Percentiles rank a stretch among this genome's conserved stretches.
These are phyloP conservation scores for Rhodomyrtus psidioides DNA, from an alignment of 441 rosid species.

Conservation along the genomic window DNA sequence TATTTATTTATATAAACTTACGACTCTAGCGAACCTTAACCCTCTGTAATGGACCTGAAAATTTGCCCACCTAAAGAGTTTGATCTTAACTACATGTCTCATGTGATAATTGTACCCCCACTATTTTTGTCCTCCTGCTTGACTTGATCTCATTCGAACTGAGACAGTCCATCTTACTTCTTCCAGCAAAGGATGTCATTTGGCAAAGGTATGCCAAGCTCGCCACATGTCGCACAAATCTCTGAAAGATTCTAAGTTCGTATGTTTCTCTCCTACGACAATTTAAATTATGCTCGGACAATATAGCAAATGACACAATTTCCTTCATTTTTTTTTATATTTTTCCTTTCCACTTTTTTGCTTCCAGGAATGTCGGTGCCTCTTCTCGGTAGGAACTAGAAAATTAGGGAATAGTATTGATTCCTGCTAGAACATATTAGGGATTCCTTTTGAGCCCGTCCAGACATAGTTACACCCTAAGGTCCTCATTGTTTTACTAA, in stretches of 20 bases:
- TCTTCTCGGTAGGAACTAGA: not conserved
- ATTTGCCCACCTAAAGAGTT: not conserved
- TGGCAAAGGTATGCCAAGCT: not conserved
- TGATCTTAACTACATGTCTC: too few species aligned
- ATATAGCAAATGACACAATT: too few species aligned
- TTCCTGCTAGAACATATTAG: not conserved
- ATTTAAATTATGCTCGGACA: too few species aligned
- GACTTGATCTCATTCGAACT: not conserved
- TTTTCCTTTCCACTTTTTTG: too few species aligned
- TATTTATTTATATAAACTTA: too few species aligned
- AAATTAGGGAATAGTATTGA: not conserved
- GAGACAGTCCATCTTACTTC: not conserved
- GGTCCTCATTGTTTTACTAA: not conserved
- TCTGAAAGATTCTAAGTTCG: not conserved
- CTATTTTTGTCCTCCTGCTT: not conserved
- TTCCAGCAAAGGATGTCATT: not conserved
- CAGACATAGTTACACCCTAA: not conserved
- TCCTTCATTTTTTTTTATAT: too few species aligned
- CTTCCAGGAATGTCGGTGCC: not conserved
- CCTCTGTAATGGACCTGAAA: not conserved
- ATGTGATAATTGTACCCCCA: not conserved
- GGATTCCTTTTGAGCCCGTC: not conserved
- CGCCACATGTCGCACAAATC: not conserved
- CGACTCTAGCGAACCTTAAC: not conserved
- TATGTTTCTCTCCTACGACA: too few species aligned